Percentiles rank a stretch among this genome's conserved stretches.
These are phyloP conservation scores for Elaeis oleifera DNA, from an alignment of 202 grass and related monocot species.

Conservation along the genomic window DNA sequence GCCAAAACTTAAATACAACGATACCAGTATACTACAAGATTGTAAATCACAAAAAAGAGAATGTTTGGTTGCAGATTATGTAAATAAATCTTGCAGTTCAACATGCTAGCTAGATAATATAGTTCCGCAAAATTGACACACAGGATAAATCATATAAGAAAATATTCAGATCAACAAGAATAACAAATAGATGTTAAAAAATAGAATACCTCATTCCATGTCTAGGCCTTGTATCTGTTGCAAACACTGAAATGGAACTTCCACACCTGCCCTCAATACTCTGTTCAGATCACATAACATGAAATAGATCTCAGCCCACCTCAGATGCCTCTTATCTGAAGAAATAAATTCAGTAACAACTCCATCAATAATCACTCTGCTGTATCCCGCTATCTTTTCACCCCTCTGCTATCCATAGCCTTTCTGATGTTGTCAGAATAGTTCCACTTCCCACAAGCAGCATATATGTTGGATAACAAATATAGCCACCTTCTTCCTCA, in stretches of 20 bases:
- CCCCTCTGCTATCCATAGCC: slow-evolving; percentile 38
- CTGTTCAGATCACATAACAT: slow-evolving; percentile 8
- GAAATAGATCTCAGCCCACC: neutral
- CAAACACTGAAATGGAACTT: neutral
- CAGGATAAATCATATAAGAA: too few species aligned
- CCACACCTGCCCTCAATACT: neutral
- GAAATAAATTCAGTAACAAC: slow-evolving; percentile 21
- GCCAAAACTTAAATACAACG: too few species aligned
- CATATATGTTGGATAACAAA: slow-evolving; percentile 54
- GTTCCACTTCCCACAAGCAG: slow-evolving; percentile 42
- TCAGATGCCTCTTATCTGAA: slow-evolving; percentile 9
- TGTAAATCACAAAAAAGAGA: too few species aligned
- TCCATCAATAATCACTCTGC: slow-evolving; percentile 31
- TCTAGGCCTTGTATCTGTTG: too few species aligned
- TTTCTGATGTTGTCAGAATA: slow-evolving; percentile 36
- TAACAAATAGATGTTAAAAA: too few species aligned
- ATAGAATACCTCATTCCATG: too few species aligned
- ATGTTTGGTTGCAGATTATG: too few species aligned
- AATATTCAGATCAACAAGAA: too few species aligned
- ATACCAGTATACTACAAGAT: too few species aligned
- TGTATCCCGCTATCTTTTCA: slow-evolving; percentile 41
- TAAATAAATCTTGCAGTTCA: too few species aligned
- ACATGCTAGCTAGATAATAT: too few species aligned
- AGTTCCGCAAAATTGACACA: too few species aligned
- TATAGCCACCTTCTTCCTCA: slow-evolving; percentile 37